A percentile compares a stretch with the other conserved stretches of the same genome.
Evolutionary conservation across 495 filamentous ascomycete genomes (phyloP).

Genomic region (Pseudoneurospora amorphoporcata): DNA sequence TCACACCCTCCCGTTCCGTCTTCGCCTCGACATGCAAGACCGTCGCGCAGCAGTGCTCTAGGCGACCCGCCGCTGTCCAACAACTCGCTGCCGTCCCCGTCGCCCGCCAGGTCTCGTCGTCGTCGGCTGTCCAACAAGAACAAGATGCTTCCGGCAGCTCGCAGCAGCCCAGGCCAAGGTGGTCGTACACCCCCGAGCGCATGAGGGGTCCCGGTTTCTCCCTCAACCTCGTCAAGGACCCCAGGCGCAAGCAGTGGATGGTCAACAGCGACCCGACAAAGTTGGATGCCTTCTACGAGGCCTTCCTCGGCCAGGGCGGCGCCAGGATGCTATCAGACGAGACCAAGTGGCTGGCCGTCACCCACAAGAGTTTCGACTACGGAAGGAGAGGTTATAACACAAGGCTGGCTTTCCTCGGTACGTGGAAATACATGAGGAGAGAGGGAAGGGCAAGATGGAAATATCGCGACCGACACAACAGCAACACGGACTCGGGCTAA

Average conservation of each 20-base stretch:
- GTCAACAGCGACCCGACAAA: constrained; percentile 65
- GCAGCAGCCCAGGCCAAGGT: constrained; percentile 46
- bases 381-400: constrained; percentile 91
- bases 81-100: constrained; percentile 1
- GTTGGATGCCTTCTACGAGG: constrained; percentile 65
- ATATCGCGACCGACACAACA: not conserved
- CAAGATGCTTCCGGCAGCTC: not conserved
- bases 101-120: constrained; percentile 14
- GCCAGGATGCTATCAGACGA: constrained; percentile 71
- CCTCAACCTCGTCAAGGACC: constrained; percentile 36
- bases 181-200: constrained; percentile 67
- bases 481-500: constrained; percentile 2
- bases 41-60: constrained; percentile 8
- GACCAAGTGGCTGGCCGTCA: constrained; percentile 93
- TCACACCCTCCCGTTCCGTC: constrained; percentile 17
- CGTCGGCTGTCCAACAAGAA: constrained; percentile 3
- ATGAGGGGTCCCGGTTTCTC: constrained; percentile 66
- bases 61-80: constrained; percentile 3
- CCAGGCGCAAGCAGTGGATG: constrained; percentile 39
- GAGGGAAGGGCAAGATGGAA: constrained; percentile 13
- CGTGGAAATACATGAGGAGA: constrained; percentile 52
- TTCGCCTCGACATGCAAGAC: constrained; percentile 15
- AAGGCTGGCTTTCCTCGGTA: constrained; percentile 82
- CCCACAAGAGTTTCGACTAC: constrained; percentile 97
- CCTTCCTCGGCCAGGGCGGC: constrained; percentile 59